These are phyloP conservation scores for Synchytrium microbalum DNA, from an alignment of 371 early-diverging fungal species.

Conservation along the genomic window DNA sequence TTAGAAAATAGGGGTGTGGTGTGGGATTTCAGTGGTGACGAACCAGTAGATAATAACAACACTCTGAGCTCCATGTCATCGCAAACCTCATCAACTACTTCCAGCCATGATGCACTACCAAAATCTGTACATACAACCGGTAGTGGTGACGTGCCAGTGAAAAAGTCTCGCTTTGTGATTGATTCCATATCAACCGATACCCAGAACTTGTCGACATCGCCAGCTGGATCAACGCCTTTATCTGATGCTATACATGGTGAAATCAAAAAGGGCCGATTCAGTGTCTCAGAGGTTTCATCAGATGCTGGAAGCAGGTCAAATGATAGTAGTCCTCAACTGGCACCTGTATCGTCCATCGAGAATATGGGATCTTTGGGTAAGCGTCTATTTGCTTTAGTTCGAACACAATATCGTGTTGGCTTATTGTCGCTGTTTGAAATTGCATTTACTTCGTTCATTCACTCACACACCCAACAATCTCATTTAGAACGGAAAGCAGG, in stretches of 20 bases:
- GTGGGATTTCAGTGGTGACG: background rate
- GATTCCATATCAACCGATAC: background rate
- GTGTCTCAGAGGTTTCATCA: slow-evolving; percentile 35
- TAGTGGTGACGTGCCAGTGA: background rate
- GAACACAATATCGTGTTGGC: background rate
- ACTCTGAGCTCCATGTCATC: background rate
- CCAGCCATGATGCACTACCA: background rate
- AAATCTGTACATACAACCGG: background rate
- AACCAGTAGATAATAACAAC: background rate
- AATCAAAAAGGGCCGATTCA: slow-evolving; percentile 56
- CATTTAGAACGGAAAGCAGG: slow-evolving; percentile 22
- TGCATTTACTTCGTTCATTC: too few species aligned
- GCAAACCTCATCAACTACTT: background rate
- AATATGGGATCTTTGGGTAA: background rate
- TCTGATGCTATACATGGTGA: too few species aligned
- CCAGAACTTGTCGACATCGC: too few species aligned
- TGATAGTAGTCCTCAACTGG: background rate
- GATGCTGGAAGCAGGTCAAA: background rate
- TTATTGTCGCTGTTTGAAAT: too few species aligned
- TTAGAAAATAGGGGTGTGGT: background rate
- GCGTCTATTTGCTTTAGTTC: background rate
- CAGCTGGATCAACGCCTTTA: background rate
- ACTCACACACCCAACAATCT: too few species aligned
- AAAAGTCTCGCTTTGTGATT: background rate
- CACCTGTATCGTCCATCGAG: background rate